Evolutionary conservation across 768 basidiomycete genomes (phyloP), one percentile per base, ranked within the genome.

Genomic region (Phylloporus arenicola): DNA sequence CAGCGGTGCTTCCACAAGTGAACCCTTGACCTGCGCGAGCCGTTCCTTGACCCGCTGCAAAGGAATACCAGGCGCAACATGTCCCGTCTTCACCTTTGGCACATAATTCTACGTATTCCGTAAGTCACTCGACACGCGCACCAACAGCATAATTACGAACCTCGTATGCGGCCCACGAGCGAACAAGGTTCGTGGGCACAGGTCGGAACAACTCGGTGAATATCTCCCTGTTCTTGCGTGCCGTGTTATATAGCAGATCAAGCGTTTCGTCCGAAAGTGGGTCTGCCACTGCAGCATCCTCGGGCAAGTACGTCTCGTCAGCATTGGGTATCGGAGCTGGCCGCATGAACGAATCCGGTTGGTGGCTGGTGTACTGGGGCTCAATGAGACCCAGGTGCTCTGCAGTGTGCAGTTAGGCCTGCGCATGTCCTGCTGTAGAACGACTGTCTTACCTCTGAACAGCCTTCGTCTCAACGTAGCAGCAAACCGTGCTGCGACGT

Each of bases 381-480:
- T 74, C 72, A 29, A 94, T 84, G 40, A 98, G 81, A 27, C 92
- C 92, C 43, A 95, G 78, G 61, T 95, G 86, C 69, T 95, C 91
- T 89, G 65, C 12, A 42, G 54, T 54, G 25, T 11, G 52, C 48
- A 16, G 52, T 57, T 34, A 59, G 45, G 11, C 27, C 22, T 8
- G 38, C 11, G 14, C 38, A 13, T 38, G 6, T 16, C n/a, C 30
- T 13, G 14, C 35, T 20, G 22, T 35, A 35, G 35, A 56, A 20
- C 13, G 19, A 10, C 37, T 50, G 14, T 51, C 68, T 56, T 45
- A 89, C 91, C 88, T 67, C 83, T 78, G 77, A 82, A 95, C 40
- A 97, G 74, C 63, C 84, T 82, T 45, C 93, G 80, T 29, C 95
- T 81, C 40, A 96, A 75, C 0, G 87, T 78, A 2, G 92, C 77